phyloP scores from a whole-genome alignment of 768 basidiomycete species.

The Steccherinum ochraceum region DNA sequence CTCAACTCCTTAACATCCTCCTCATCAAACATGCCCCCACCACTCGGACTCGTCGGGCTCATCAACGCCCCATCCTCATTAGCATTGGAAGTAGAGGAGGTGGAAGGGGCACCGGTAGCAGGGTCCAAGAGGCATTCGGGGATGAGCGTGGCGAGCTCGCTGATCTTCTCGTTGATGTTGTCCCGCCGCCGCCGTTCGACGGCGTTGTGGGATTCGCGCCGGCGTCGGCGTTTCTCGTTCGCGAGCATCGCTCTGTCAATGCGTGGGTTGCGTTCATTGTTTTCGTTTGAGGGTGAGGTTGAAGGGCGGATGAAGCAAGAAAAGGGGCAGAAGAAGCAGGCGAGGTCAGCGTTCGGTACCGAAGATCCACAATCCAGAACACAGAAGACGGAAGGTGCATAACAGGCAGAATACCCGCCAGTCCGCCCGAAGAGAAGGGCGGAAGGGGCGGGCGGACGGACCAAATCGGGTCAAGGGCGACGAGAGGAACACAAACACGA shows the following conservation, averaged over 20 bases:
- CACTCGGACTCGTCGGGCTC: neutral
- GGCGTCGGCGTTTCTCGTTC: constrained; percentile 75
- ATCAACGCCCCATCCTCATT: neutral
- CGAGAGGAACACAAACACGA: neutral
- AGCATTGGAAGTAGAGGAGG: neutral
- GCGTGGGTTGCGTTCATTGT: neutral
- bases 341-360: no score
- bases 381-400: neutral
- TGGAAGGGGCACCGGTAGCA: neutral
- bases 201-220: constrained; percentile 87
- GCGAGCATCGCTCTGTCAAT: constrained; percentile 43
- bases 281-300: neutral
- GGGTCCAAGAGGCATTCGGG: constrained; percentile 80
- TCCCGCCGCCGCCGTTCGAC: constrained; percentile 84
- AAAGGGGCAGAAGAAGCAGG: neutral
- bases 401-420: no score
- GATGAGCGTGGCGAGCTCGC: constrained; percentile 81
- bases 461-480: no score
- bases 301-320: neutral
- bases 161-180: constrained; percentile 95
- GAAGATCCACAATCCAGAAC: no score
- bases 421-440: neutral
- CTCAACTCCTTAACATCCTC: constrained; percentile 5
- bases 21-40: neutral
- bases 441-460: neutral